Evolutionary conservation across 495 filamentous ascomycete genomes (phyloP), one percentile per base, ranked within the genome.

Genomic region (Penicillium lagena): DNA sequence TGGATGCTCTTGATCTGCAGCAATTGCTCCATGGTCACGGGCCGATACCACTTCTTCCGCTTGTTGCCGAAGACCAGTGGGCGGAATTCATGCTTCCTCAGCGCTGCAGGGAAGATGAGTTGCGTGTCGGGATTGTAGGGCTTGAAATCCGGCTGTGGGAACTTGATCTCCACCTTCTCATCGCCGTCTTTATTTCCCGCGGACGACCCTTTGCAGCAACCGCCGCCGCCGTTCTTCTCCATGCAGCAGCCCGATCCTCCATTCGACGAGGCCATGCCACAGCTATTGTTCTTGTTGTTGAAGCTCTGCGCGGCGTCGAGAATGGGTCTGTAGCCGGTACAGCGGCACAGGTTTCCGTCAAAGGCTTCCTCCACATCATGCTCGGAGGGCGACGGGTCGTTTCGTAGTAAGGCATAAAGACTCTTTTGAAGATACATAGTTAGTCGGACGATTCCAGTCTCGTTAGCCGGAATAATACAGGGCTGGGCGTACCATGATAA

Each of bases 291-390:
- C 1, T 55, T 49, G 38, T 55, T 49, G 38, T 61, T 61, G 40
- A 80, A 79, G 33, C 72, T 79, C 54, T 77, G 77, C 71, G 93
- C 93, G 29, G 93, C 93, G 59, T 96, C 91, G 3, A 98, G 73
- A 46, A 98, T 96, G 1, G 93, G 89, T 35, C 89, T 73, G 60
- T 98, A 98, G 12, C 93, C 93, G 0, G 93, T 98, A 60, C 93
- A 98, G 48, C 93, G 81, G 55, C 93, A 98, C 13, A 98, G 70
- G 53, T 98, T 98, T 2, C 93, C 93, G 64, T 98, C 93, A 39
- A 61, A 61, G 2, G 58, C 55, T 38, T 61, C 58, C 37, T 61
- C 58, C 13, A 61, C 52, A 8, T 46, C 58, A n/a, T 61, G 58
- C 38, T 61, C 58, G 9, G 53, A 55, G 13, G 58, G 58, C n/a